Base-by-base conservation (phyloP, 2,329 filamentous ascomycete genomes). In the Sporothrix mexicana region DNA sequence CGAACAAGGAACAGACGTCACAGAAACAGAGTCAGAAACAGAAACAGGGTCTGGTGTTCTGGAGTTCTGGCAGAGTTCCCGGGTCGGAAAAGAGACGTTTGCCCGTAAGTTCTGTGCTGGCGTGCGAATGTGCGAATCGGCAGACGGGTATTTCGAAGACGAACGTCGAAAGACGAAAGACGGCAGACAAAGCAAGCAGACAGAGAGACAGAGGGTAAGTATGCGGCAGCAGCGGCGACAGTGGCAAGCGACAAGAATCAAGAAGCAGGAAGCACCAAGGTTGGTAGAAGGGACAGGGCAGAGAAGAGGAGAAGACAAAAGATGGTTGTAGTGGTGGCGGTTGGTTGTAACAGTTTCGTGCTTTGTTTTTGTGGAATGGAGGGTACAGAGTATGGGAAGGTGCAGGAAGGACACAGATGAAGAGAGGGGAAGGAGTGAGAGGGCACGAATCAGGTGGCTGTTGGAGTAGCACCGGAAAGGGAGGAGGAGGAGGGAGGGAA, bases 381-480 rank as follows among this genome's bases (percentile, higher is more conserved):
- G 47, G 47, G 66, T 66, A 66, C 41, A 13, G 25, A 43, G 59
- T 47, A 17, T 47, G 41, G 64, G 30, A 69, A 25, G 10, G 43
- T 67, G 70, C 57, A 51, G 25, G 12, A 59, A 53, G 36, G 51
- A 15, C 30, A 53, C 45, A 41, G 13, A 30, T 17, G n/a, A 15
- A 36, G 30, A 45, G 23, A 57, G 53, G 47, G 57, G 47, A 64
- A 64, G 41, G 55, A 64, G n/a, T 3, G 69, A 53, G 51, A 61
- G 17, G 51, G 71, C 12, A 68, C 49, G 73, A 70, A 70, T 67
- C 69, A 70, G 59, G 20, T 70, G 70, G 30, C 23, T 41, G 20
- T 36, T 59, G 59, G 41, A 71, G 68, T 62, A 67, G 59, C 62
- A 73, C 67, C 68, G 53, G 73, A 10, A 57, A 49, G 51, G 59